Percentiles rank a stretch among this genome's conserved stretches.
Evolutionary conservation across 345 rosid species (phyloP).

Genomic region (Rubroshorea leprosula): DNA sequence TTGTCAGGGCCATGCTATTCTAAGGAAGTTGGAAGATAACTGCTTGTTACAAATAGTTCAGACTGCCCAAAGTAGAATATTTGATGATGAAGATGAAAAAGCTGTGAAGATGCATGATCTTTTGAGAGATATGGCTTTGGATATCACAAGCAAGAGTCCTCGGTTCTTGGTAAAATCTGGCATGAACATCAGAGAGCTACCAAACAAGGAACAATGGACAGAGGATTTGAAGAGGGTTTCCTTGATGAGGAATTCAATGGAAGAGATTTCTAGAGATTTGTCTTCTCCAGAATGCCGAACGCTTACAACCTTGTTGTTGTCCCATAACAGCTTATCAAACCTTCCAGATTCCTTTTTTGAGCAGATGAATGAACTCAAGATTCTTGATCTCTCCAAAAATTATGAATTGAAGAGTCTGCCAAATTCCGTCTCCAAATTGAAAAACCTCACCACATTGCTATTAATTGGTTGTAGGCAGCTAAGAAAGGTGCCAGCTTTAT

Average conservation of each 20-base stretch:
- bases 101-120: slow-evolving; percentile 21
- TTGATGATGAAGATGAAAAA: too few species aligned
- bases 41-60: slow-evolving; percentile 12
- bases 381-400: too few species aligned
- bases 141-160: background rate
- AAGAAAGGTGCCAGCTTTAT: too few species aligned
- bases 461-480: too few species aligned
- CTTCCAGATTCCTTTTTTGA: background rate
- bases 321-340: background rate
- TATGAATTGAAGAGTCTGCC: too few species aligned
- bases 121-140: slow-evolving; percentile 20
- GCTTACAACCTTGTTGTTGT: slow-evolving; percentile 16
- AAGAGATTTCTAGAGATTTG: background rate
- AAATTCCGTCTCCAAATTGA: slow-evolving; percentile 2
- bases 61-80: too few species aligned
- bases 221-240: background rate
- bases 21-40: slow-evolving; percentile 13
- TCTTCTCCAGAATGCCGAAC: background rate
- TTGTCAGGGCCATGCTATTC: slow-evolving; percentile 8
- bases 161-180: slow-evolving; percentile 15
- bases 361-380: too few species aligned
- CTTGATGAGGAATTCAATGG: background rate
- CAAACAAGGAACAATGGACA: slow-evolving; percentile 9
- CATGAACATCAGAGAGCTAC: slow-evolving; percentile 6
- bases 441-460: slow-evolving; percentile 1